phyloP scores from a whole-genome alignment of 176 grass and related monocot species.

The Avena sativa region DNA sequence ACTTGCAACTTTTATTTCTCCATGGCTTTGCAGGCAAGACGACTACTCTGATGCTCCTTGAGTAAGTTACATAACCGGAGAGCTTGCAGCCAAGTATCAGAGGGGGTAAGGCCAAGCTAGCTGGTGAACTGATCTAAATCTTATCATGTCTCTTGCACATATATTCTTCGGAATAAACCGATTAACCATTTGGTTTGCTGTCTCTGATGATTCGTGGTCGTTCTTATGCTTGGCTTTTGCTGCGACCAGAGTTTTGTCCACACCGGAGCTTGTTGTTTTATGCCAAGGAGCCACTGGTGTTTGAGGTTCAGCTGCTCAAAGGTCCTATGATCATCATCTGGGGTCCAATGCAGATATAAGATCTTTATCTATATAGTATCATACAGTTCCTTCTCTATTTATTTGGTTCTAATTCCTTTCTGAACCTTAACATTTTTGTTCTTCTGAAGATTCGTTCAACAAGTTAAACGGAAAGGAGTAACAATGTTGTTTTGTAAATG shows the following conservation, averaged over 20 bases:
- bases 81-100: constrained; percentile 67
- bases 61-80: constrained; percentile 65
- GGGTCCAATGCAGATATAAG: too few species aligned
- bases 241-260: constrained; percentile 58
- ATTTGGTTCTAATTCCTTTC: too few species aligned
- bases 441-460: too few species aligned
- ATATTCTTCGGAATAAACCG: background rate
- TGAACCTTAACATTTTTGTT: too few species aligned
- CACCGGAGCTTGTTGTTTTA: constrained; percentile 75
- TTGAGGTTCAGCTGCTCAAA: constrained; percentile 89
- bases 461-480: too few species aligned
- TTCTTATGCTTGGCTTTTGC: background rate
- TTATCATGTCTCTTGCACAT: background rate
- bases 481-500: too few species aligned
- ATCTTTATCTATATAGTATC: too few species aligned
- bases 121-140: background rate
- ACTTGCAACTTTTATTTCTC: background rate
- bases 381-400: too few species aligned
- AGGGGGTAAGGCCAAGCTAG: constrained; percentile 54
- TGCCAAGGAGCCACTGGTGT: constrained; percentile 83
- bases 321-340: constrained; percentile 48
- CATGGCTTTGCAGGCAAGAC: constrained; percentile 60
- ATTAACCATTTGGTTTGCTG: background rate
- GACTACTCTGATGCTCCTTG: constrained; percentile 67
- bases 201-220: background rate